Conservation (phyloP, 208 protist genomes). For the Leishmania turanica region DNA sequence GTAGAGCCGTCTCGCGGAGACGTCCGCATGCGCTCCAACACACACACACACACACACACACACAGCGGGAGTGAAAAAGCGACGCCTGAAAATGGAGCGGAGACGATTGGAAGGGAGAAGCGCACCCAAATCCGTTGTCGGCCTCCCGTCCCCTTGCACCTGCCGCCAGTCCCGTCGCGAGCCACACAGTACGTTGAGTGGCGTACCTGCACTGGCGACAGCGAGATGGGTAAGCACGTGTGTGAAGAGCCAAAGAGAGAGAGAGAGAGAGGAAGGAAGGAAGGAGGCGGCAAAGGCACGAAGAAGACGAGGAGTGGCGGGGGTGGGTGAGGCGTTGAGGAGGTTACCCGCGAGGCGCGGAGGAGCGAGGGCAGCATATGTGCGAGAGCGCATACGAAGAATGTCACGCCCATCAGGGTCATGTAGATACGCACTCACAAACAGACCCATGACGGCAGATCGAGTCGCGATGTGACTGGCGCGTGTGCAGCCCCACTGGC, state of each 20-base stretch:
- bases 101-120: background rate
- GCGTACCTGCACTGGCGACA: background rate
- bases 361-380: background rate
- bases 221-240: background rate
- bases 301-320: background rate
- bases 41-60: background rate
- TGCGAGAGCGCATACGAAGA: background rate
- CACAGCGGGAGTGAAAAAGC: background rate
- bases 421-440: background rate
- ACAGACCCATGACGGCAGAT: background rate
- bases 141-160: background rate
- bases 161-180: background rate
- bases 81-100: background rate
- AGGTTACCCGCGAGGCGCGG: background rate
- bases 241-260: background rate
- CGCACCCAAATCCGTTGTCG: background rate
- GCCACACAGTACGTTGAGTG: background rate
- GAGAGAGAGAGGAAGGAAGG: too few relatives aligned
- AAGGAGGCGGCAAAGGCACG: background rate
- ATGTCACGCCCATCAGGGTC: background rate
- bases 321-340: background rate
- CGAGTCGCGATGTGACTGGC: background rate
- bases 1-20: background rate
- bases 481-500: background rate
- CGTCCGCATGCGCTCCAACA: background rate